Evolutionary conservation across 345 rosid genomes (phyloP).

Genomic region (Salix purpurea): DNA sequence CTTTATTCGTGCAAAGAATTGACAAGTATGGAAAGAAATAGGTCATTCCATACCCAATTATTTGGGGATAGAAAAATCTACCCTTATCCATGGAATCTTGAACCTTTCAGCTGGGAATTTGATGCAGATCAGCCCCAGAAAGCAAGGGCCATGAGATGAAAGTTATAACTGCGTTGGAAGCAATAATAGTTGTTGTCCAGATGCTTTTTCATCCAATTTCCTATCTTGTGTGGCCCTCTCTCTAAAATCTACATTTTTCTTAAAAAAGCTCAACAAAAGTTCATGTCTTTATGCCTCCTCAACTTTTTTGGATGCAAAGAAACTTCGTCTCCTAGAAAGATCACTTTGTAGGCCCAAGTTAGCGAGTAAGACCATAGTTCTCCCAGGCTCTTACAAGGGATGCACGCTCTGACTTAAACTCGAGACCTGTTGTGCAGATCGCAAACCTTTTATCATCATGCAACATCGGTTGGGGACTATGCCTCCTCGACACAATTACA

Average conservation of each 20-base stretch:
- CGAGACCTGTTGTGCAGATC: rapidly evolving
- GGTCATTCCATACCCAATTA: not conserved
- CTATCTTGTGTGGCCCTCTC: not conserved
- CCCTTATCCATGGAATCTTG: not conserved
- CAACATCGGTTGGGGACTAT: too few species aligned
- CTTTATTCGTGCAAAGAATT: not conserved
- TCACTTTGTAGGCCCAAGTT: rapidly evolving
- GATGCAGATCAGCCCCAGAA: not conserved
- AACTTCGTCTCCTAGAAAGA: rapidly evolving
- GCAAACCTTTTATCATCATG: too few species aligned
- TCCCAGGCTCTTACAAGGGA: rapidly evolving
- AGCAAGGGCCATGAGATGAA: not conserved
- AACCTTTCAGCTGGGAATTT: not conserved
- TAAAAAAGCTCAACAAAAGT: not conserved
- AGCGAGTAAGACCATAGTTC: rapidly evolving
- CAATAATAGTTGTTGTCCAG: not conserved
- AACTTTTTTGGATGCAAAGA: not conserved
- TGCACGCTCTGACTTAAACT: rapidly evolving
- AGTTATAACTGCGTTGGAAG: not conserved
- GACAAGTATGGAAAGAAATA: not conserved
- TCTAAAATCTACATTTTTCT: not conserved
- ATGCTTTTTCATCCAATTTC: not conserved
- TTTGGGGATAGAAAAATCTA: not conserved
- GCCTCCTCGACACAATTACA: not conserved
- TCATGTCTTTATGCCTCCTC: not conserved